Evolutionary conservation across 441 rosid species (phyloP), one percentile per base, ranked within the genome.

Genomic region (Pelargonium citronellum): DNA sequence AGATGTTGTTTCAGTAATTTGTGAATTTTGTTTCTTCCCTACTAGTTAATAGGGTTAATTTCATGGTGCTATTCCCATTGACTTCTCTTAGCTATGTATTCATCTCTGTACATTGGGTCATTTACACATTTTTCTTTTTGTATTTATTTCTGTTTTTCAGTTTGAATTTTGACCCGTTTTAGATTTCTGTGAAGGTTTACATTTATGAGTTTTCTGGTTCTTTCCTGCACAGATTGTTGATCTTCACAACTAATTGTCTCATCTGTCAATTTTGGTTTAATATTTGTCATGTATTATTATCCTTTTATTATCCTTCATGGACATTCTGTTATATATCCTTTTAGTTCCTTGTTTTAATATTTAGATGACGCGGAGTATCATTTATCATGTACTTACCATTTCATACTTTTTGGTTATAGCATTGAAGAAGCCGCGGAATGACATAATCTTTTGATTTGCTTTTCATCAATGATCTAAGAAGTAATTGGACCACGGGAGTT

Each of bases 401-500:
- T 68, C 41, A 4, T 74, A 46, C 66, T 1, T 66, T 22, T 55
- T 68, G 65, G 63, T 53, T 68, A 60, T 6, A 71, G 79, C 68
- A 55, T 37, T 74, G 55, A 66, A 46, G 43, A 27, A 64, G 55
- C 53, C 64, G 72, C 46, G 30, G 51, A 53, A 22, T 17, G 61
- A 15, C 12, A 34, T 67, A 64, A 43, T 78, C 67, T 66, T 62
- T 13, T 67, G 64, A 61, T 62, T 44, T 65, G n/a, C 6, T 13
- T 68, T 67, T 10, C 37, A 60, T 51, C 39, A 43, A 17, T 78
- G 37, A 62, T 69, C 76, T 74, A 67, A 70, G 72, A 64, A 47
- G 74, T 22, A 70, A 57, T 66, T 57, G 63, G 51, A 24, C 8
- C 73, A 67, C n/a, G 13, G 41, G 55, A 71, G 69, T 8, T 75